Evolutionary conservation across 208 protist species (phyloP), one percentile per base, ranked within the genome.

Genomic region (Leishmania mexicana): DNA sequence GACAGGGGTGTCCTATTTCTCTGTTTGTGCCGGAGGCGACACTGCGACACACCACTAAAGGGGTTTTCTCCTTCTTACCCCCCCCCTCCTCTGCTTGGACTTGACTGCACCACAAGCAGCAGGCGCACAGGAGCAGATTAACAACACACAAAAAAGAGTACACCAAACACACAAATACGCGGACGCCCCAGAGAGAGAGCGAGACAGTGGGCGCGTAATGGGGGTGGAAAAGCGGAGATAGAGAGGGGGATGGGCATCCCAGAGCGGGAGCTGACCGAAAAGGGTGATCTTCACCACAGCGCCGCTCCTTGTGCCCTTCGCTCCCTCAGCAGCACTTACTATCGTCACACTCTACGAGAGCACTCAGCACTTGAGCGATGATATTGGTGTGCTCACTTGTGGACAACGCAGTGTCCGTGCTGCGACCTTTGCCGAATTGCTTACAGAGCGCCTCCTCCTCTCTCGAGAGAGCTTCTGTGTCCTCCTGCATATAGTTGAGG

Each of bases 331-430:
- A 45, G 49, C 75, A 87, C 62, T 79, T 81, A 51, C 72, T 76
- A 47, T 89, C 82, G 76, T 91, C 91, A 40, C 85, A 81, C 38
- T 94, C 88, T 17, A 94, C 62, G 6, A 91, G 73, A 6, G 84
- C 85, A 4, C 79, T 54, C 1, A 88, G 15, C 8, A 80, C 82
- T 71, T 90, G 86, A 28, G 62, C 64, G 15, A 87, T 21, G n/a
- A 89, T 64, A 35, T 76, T 40, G 35, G 65, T 72, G 19, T 54
- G 75, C 28, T 71, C 35, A 35, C 11, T 57, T 38, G 83, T 78
- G 5, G 28, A 28, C 1, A 31, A 17, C 19, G 28, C 81, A 0
- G 79, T 35, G 51, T 24, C 19, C n/a, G 75, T 42, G 71, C 28
- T 19, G 28, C 75, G 47, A 62, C 81, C 64, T 6, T 74, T n/a